A percentile compares a stretch with the other conserved stretches of the same genome.
phyloP scores from a whole-genome alignment of 768 basidiomycete genomes.

The Asterophora parasitica region DNA sequence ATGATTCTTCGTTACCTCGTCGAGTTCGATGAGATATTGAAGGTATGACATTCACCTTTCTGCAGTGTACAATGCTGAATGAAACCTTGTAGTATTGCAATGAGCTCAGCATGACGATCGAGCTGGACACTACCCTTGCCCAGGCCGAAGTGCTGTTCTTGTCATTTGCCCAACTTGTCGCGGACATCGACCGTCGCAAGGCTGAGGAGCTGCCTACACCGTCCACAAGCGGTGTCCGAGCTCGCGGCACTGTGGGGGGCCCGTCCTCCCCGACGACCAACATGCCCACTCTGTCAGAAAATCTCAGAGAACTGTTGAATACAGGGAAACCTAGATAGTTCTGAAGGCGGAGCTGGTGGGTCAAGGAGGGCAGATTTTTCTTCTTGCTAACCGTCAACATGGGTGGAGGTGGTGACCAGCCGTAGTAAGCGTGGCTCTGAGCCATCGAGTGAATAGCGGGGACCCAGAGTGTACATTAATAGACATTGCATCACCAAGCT shows the following conservation, averaged over 20 bases:
- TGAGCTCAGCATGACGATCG: conserved; percentile 93
- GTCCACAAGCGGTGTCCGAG: conserved; percentile 26
- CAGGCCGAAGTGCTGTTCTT: conserved; percentile 97
- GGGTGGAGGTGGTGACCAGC: too few relatives aligned
- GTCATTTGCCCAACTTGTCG: conserved; percentile 83
- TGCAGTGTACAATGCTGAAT: conserved; percentile 1
- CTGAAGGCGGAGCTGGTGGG: too few relatives aligned
- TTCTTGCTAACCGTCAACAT: too few relatives aligned
- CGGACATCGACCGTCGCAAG: conserved; percentile 80
- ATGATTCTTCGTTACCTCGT: conserved; percentile 93
- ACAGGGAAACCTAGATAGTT: conserved; percentile 27
- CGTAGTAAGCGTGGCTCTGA: too few relatives aligned
- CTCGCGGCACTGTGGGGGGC: conserved; percentile 12
- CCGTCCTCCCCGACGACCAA: conserved; percentile 24
- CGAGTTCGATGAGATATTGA: conserved; percentile 85
- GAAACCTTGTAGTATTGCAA: conserved; percentile 68
- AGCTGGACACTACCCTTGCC: conserved; percentile 90
- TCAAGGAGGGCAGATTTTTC: neutral
- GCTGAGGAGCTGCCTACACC: conserved; percentile 49
- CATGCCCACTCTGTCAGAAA: conserved; percentile 52
- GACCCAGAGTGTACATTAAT: too few relatives aligned
- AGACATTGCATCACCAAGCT: too few relatives aligned
- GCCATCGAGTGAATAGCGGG: too few relatives aligned
- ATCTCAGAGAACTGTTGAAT: conserved; percentile 56
- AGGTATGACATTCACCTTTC: conserved; percentile 34